Percentiles rank a stretch among this genome's conserved stretches.
Conservation (phyloP, 768 basidiomycete genomes). For the Coprinopsis sp. region DNA sequence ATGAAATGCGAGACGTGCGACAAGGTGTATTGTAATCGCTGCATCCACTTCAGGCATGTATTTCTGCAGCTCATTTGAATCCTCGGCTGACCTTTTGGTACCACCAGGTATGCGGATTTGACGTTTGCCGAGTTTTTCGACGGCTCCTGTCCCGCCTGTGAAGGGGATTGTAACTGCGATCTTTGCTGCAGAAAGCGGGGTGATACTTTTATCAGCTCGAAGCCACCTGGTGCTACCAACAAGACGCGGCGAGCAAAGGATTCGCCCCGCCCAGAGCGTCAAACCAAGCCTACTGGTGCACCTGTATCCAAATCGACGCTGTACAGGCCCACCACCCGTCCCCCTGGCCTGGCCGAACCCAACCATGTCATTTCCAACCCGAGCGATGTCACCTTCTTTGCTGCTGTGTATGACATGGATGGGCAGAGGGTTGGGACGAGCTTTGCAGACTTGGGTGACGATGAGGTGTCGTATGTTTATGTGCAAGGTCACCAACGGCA, state of each 20-base stretch:
- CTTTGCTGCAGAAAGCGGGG: slow-evolving; percentile 8
- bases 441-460: not conserved
- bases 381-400: not conserved
- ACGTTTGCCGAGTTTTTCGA: not conserved
- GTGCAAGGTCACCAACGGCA: not conserved
- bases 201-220: not conserved
- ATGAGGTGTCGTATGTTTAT: not conserved
- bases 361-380: not conserved
- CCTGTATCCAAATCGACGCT: not conserved
- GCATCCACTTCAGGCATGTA: slow-evolving; percentile 2
- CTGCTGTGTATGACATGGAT: slow-evolving; percentile 6
- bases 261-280: not conserved
- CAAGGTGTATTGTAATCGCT: slow-evolving; percentile 1
- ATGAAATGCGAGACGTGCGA: not conserved
- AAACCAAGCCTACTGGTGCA: not conserved
- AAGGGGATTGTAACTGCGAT: slow-evolving; percentile 3
- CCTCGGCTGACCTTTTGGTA: not conserved
- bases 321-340: not conserved
- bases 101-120: slow-evolving; percentile 2
- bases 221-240: not conserved
- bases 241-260: not conserved
- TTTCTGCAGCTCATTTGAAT: not conserved
- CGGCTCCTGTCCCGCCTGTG: slow-evolving; percentile 1
- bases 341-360: not conserved
- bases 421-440: not conserved